Percentiles rank a stretch among this genome's conserved stretches.
Conservation (phyloP, 2,329 filamentous ascomycete genomes). For the Colletotrichum cordylinicola region DNA sequence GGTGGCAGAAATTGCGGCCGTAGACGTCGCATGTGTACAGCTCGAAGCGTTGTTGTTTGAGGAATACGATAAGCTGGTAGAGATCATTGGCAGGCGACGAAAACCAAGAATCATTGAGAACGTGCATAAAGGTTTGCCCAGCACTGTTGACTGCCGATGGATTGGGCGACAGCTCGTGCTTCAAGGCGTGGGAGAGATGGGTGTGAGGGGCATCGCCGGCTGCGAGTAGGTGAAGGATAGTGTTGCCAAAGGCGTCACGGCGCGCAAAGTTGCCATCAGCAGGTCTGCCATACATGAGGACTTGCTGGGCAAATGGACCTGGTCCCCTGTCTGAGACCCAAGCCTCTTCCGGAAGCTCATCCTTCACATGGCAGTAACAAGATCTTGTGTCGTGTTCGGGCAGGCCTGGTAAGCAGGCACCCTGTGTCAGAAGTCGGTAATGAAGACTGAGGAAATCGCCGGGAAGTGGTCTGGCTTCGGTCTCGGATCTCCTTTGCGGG, state of each 20-base stretch:
- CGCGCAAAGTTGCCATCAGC: constrained; percentile 20
- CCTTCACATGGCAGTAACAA: constrained; percentile 33
- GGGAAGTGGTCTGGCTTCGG: constrained; percentile 41
- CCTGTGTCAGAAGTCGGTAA: constrained; percentile 12
- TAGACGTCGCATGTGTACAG: constrained; percentile 51
- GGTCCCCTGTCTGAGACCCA: constrained; percentile 36
- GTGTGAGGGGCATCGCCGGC: constrained; percentile 36
- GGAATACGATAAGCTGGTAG: constrained; percentile 27
- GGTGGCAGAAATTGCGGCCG: constrained; percentile 59
- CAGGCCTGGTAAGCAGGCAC: constrained; percentile 25
- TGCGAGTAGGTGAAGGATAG: constrained; percentile 51
- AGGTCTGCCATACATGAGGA: neutral
- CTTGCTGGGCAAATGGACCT: constrained; percentile 17
- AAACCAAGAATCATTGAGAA: constrained; percentile 43
- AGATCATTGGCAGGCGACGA: constrained; percentile 28
- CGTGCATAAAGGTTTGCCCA: constrained; percentile 55
- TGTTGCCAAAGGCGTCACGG: constrained; percentile 53
- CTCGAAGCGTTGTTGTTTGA: constrained; percentile 30
- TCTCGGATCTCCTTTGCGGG: constrained; percentile 20
- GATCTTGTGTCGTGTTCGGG: constrained; percentile 28
- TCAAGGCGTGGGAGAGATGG: constrained; percentile 33
- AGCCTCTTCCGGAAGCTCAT: constrained; percentile 27
- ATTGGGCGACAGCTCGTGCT: neutral
- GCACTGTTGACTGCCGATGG: constrained; percentile 41
- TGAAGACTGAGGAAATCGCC: constrained; percentile 54